Evolutionary conservation across 495 filamentous ascomycete genomes (phyloP).

Genomic region (Talaromyces wortmannii): DNA sequence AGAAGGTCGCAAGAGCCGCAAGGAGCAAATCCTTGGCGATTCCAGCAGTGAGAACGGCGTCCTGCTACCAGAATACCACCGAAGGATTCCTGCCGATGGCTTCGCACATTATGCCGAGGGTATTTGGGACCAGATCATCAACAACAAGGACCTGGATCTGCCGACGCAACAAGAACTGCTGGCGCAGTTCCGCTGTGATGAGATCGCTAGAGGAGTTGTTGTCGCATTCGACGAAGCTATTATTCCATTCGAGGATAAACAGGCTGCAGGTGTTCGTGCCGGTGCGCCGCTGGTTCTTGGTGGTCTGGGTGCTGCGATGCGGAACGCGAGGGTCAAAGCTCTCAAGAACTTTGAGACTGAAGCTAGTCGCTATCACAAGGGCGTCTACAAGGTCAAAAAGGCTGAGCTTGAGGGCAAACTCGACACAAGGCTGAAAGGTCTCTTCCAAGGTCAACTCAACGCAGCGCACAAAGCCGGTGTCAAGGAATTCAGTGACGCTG

Average conservation of each 20-base stretch:
- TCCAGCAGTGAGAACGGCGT: conserved; percentile 67
- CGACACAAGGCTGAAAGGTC: conserved; percentile 74
- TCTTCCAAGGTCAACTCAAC: conserved; percentile 80
- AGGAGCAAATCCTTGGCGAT: conserved; percentile 45
- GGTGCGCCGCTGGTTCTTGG: conserved; percentile 68
- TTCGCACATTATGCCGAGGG: conserved; percentile 88
- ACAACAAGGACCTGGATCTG: conserved; percentile 95
- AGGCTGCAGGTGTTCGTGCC: conserved; percentile 60
- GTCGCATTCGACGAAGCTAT: conserved; percentile 78
- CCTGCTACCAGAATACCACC: conserved; percentile 90
- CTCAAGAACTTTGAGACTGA: conserved; percentile 81
- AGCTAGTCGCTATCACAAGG: conserved; percentile 92
- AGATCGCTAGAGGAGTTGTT: conserved; percentile 83
- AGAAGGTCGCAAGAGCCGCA: conserved; percentile 64
- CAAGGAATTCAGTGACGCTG: conserved; percentile 78
- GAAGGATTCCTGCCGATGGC: conserved; percentile 91
- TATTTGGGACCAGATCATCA: conserved; percentile 96
- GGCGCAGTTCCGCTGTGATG: conserved; percentile 95
- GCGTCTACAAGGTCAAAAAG: conserved; percentile 79
- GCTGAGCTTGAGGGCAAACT: conserved; percentile 80
- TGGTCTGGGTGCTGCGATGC: conserved; percentile 72
- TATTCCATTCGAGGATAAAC: conserved; percentile 76
- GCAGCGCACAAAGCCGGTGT: conserved; percentile 89
- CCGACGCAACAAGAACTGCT: conserved; percentile 96
- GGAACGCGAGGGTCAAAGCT: conserved; percentile 59